Conservation (phyloP, 108 stramenopile genomes). For the Stephanodiscus minutulus region DNA sequence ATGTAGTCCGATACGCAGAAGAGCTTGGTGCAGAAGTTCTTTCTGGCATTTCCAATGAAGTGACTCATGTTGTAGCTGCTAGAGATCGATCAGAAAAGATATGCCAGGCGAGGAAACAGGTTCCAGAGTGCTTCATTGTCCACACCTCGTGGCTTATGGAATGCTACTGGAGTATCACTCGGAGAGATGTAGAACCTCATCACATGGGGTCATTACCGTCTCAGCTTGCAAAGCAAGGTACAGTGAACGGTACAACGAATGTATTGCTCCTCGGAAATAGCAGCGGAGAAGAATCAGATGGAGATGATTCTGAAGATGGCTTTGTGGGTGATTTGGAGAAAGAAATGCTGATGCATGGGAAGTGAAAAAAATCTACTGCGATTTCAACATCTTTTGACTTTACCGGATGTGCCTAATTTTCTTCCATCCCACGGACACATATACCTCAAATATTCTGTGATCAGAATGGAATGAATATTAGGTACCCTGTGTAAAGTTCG, state of each 20-base stretch:
- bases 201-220: constrained; percentile 44
- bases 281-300: constrained; percentile 39
- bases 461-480: no score
- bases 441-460: no score
- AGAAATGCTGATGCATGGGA: constrained; percentile 44
- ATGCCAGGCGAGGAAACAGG: constrained; percentile 53
- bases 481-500: not conserved
- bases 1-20: constrained; percentile 76
- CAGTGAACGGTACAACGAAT: constrained; percentile 4
- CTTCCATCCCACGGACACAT: no score
- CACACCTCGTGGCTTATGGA: constrained; percentile 81
- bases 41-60: constrained; percentile 44
- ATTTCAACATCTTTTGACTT: not conserved
- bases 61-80: constrained; percentile 79
- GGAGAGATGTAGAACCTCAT: constrained; percentile 45
- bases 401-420: not conserved
- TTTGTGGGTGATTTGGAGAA: constrained; percentile 63
- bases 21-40: constrained; percentile 71
- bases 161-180: constrained; percentile 76
- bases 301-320: constrained; percentile 60
- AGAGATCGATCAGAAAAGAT: constrained; percentile 84
- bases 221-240: constrained; percentile 20
- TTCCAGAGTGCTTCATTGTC: constrained; percentile 74
- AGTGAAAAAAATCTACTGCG: not conserved
- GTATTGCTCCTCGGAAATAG: constrained; percentile 17